phyloP scores from a whole-genome alignment of 164 flowering plant species.

The Nymphaea thermarum region DNA sequence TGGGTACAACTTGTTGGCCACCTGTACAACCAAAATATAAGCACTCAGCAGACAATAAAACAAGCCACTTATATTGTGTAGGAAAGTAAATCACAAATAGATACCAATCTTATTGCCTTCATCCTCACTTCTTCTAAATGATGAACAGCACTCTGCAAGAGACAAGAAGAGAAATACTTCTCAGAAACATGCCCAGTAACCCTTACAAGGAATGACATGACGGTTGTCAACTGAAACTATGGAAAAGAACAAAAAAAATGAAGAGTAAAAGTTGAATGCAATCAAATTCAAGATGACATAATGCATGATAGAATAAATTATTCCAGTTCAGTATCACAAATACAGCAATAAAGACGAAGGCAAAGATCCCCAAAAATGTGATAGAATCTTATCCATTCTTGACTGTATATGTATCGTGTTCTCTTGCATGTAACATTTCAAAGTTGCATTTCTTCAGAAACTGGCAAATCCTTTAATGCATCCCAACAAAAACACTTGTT shows the following conservation, averaged over 20 bases:
- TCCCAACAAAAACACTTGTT: no score
- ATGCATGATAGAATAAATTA: neutral
- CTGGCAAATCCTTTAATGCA: no score
- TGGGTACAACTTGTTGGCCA: conserved; percentile 92
- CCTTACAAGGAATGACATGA: no score
- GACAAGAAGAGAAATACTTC: conserved; percentile 1
- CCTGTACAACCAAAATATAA: conserved; percentile 30
- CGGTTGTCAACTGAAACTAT: no score
- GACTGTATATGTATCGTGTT: no score
- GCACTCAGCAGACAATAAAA: neutral
- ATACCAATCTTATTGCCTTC: conserved; percentile 98
- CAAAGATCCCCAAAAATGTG: no score
- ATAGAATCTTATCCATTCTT: no score
- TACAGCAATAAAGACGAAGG: no score
- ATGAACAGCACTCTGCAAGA: conserved; percentile 78
- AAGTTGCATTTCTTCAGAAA: no score
- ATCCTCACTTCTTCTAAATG: conserved; percentile 82
- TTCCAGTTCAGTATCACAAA: no score
- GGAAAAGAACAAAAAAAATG: neutral
- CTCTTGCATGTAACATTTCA: no score
- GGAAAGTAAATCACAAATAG: neutral
- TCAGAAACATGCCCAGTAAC: neutral
- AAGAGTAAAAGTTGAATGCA: neutral
- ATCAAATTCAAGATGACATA: neutral
- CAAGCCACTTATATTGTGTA: neutral